Percentiles rank a stretch among this genome's conserved stretches.
phyloP scores from a whole-genome alignment of 2,329 filamentous ascomycete species.

The Pyricularia sp. region DNA sequence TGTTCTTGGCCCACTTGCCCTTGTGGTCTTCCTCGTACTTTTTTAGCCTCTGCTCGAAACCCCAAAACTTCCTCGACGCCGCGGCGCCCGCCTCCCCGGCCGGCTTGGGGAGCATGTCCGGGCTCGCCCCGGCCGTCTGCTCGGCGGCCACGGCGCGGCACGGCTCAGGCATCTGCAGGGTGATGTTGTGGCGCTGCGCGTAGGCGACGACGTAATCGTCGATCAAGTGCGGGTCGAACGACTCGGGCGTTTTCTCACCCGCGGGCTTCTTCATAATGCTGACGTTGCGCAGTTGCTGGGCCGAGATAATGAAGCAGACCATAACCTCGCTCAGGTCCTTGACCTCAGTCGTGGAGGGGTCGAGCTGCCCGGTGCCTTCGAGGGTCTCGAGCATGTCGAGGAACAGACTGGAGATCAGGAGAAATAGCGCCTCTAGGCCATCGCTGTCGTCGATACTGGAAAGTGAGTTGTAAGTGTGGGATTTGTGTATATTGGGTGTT shows the following conservation, averaged over 20 bases:
- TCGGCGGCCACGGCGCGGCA: neutral
- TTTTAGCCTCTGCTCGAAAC: slow-evolving; percentile 13
- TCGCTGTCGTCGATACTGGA: slow-evolving; percentile 20
- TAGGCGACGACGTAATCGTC: slow-evolving; percentile 23
- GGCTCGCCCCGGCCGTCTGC: neutral
- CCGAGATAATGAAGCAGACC: slow-evolving; percentile 22
- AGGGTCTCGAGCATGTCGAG: slow-evolving; percentile 28
- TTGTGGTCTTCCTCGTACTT: slow-evolving; percentile 13
- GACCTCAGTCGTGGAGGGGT: slow-evolving; percentile 21
- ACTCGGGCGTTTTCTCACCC: neutral
- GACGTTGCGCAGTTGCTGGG: slow-evolving; percentile 6
- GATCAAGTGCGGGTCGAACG: slow-evolving; percentile 9
- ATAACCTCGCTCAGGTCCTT: slow-evolving; percentile 27
- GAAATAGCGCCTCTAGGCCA: slow-evolving; percentile 9
- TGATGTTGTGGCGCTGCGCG: slow-evolving; percentile 18
- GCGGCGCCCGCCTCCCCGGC: slow-evolving; percentile 4
- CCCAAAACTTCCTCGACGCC: slow-evolving; percentile 16
- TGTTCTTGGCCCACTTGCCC: neutral
- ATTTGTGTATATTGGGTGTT: neutral
- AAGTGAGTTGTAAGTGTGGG: neutral
- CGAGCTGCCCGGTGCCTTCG: slow-evolving; percentile 21
- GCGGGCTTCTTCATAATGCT: slow-evolving; percentile 11
- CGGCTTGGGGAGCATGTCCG: slow-evolving; percentile 15
- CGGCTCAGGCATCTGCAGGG: neutral
- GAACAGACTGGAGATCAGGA: slow-evolving; percentile 23